Conservation (phyloP, 139 green algal genomes). For the Chlorella sp. region DNA sequence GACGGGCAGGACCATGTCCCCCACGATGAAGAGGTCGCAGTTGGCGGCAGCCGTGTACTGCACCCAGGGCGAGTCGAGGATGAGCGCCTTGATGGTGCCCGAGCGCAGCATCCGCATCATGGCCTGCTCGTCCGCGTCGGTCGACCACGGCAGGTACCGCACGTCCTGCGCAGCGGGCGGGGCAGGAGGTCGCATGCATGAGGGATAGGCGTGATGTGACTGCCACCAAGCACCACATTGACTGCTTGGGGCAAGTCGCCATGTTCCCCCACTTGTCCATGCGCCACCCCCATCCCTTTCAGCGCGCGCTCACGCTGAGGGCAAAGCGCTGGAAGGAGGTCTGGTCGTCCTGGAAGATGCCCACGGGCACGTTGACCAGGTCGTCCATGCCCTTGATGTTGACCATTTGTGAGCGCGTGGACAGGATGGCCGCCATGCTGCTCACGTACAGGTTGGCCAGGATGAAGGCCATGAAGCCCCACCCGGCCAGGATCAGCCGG, state of each 20-base stretch:
- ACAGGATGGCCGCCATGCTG: neutral
- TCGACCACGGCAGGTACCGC: neutral
- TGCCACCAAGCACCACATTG: neutral
- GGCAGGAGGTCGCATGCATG: neutral
- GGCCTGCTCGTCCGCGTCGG: neutral
- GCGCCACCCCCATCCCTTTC: neutral
- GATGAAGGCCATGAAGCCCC: neutral
- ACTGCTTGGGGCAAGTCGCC: neutral
- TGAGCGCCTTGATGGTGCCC: neutral
- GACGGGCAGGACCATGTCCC: neutral
- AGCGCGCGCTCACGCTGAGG: neutral
- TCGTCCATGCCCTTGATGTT: neutral
- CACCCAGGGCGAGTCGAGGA: slow-evolving; percentile 4
- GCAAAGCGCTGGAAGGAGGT: neutral
- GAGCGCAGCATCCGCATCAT: neutral
- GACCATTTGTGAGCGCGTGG: neutral
- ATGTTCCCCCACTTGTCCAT: neutral
- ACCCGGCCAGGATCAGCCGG: neutral
- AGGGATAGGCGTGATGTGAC: too few species aligned
- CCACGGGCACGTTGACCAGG: neutral
- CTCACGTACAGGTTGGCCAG: neutral
- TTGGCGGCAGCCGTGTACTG: neutral
- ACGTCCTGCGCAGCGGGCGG: neutral
- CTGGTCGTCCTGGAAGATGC: neutral
- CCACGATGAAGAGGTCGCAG: neutral